phyloP scores from a whole-genome alignment of 306 rosid genomes.

The Heteromeles arbutifolia region DNA sequence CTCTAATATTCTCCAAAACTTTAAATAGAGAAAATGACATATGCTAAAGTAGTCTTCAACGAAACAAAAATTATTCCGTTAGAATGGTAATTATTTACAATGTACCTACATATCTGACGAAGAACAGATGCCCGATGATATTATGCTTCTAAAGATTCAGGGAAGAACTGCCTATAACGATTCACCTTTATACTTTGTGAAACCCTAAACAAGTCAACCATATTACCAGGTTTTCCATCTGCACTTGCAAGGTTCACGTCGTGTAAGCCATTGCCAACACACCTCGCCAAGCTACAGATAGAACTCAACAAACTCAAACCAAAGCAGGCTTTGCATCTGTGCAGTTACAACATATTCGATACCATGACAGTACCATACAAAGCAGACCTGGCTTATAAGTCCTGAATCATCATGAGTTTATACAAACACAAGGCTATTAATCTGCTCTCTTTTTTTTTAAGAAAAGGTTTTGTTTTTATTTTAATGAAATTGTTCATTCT shows the following conservation, averaged over 20 bases:
- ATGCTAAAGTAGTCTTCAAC: neutral
- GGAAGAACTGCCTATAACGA: slow-evolving; percentile 61
- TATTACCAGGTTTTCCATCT: slow-evolving; percentile 62
- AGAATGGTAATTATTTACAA: neutral
- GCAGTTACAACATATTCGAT: neutral
- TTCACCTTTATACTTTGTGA: slow-evolving; percentile 70
- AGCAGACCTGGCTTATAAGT: too few relatives aligned
- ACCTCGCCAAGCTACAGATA: slow-evolving; percentile 6
- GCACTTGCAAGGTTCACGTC: slow-evolving; percentile 9
- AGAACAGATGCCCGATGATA: slow-evolving; percentile 72
- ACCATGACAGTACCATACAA: neutral
- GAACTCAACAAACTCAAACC: neutral
- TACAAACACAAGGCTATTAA: too few relatives aligned
- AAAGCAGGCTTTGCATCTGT: neutral
- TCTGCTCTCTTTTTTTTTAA: too few relatives aligned
- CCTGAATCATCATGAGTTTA: too few relatives aligned
- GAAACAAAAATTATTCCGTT: neutral
- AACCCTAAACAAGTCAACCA: slow-evolving; percentile 71
- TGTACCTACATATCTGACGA: slow-evolving; percentile 83
- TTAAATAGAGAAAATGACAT: neutral
- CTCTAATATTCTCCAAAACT: neutral
- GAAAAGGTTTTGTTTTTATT: too few relatives aligned
- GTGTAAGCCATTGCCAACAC: slow-evolving; percentile 1
- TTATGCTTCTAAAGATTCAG: slow-evolving; percentile 80
- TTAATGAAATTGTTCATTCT: too few relatives aligned